Conservation (phyloP, 352 stramenopile species). For the Discostella stelligera region DNA sequence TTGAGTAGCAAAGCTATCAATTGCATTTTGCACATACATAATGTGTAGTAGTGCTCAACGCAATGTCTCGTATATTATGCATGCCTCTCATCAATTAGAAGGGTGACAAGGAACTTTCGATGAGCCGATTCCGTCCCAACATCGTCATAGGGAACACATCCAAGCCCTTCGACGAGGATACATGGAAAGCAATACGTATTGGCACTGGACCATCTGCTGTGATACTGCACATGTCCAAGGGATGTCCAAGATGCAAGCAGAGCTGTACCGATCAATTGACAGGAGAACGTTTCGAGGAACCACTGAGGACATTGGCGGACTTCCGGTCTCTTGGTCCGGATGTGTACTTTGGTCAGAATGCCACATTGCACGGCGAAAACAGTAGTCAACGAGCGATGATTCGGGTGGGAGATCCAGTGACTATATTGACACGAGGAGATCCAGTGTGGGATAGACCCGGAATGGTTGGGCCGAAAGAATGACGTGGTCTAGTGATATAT, state of each 20-base stretch:
- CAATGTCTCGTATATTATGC: neutral
- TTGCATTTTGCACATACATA: no score
- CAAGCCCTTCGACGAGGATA: slow-evolving; percentile 53
- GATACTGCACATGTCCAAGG: slow-evolving; percentile 74
- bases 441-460: slow-evolving; percentile 51
- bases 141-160: slow-evolving; percentile 42
- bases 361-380: slow-evolving; percentile 41
- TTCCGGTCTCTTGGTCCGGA: slow-evolving; percentile 64
- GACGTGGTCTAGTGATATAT: no score
- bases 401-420: slow-evolving; percentile 59
- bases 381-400: slow-evolving; percentile 26
- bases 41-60: no score
- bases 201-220: slow-evolving; percentile 31
- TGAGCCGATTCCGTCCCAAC: slow-evolving; percentile 55
- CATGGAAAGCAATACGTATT: slow-evolving; percentile 78
- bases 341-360: slow-evolving; percentile 81
- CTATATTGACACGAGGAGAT: slow-evolving; percentile 56
- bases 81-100: slow-evolving; percentile 17
- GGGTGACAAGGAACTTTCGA: slow-evolving; percentile 53
- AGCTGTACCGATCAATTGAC: slow-evolving; percentile 77
- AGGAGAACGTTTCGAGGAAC: slow-evolving; percentile 60
- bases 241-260: slow-evolving; percentile 78
- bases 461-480: no score
- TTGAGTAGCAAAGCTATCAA: no score
- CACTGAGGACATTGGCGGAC: slow-evolving; percentile 60